Conservation (phyloP, 1,284 basidiomycete species). For the Trichosporon faecale region DNA sequence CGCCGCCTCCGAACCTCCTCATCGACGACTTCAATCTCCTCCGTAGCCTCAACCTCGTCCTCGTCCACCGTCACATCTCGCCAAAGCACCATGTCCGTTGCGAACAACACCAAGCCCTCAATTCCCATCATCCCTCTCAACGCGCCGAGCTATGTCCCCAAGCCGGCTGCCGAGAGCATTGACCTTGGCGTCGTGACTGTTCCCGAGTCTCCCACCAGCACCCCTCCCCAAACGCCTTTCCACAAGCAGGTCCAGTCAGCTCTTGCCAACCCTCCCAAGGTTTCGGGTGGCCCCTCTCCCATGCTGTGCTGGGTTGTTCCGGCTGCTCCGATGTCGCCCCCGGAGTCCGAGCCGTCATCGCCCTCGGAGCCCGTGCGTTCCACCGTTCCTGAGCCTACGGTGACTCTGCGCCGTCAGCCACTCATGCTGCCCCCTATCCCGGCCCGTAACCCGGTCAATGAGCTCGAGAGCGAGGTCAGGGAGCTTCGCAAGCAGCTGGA, state of each 20-base stretch:
- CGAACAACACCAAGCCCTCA: not conserved
- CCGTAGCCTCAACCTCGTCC: not conserved
- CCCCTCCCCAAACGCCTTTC: not conserved
- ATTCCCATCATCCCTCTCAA: not conserved
- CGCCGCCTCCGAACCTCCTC: not conserved
- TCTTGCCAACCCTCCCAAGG: not conserved
- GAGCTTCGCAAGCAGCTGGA: slow-evolving; percentile 6
- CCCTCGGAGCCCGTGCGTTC: not conserved
- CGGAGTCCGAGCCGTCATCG: not conserved
- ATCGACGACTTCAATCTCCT: not conserved
- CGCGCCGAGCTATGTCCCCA: slow-evolving; percentile 9
- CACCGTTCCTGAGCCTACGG: not conserved
- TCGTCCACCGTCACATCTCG: not conserved
- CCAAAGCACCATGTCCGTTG: not conserved
- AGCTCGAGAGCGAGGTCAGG: not conserved
- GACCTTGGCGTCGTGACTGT: not conserved
- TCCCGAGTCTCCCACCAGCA: not conserved
- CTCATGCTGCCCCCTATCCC: not conserved
- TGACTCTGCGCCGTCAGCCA: not conserved
- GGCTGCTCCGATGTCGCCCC: not conserved
- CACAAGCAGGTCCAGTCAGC: slow-evolving; percentile 6
- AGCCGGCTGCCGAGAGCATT: not conserved
- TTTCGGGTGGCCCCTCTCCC: not conserved
- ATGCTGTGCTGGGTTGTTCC: slow-evolving; percentile 12
- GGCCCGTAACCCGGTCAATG: slow-evolving; percentile 1